phyloP scores from a whole-genome alignment of 2,329 filamentous ascomycete species.

The Fusarium nematophilum region DNA sequence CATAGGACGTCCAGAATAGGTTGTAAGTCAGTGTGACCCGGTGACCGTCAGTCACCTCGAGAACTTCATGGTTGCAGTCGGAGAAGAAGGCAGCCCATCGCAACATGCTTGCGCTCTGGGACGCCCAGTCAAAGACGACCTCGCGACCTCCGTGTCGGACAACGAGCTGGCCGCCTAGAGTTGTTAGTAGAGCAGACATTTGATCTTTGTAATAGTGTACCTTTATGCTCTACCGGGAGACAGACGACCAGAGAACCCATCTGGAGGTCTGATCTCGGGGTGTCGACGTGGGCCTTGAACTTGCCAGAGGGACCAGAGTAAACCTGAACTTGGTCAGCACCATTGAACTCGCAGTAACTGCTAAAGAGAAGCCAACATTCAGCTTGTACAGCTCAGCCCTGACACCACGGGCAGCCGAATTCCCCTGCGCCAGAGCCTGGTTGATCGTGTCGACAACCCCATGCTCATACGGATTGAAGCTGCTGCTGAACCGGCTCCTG shows the following conservation, averaged over 20 bases:
- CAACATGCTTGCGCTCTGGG: constrained; percentile 30
- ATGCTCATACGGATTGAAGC: constrained; percentile 62
- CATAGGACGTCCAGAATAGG: constrained; percentile 53
- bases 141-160: constrained; percentile 54
- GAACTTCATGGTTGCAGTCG: constrained; percentile 64
- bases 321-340: constrained; percentile 48
- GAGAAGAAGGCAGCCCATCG: constrained; percentile 65
- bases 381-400: constrained; percentile 68
- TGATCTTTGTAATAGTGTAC: neutral
- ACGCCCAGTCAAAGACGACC: constrained; percentile 55
- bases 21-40: constrained; percentile 68
- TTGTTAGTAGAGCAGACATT: neutral
- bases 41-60: constrained; percentile 61
- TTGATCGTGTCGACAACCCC: constrained; percentile 64
- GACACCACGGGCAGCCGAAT: constrained; percentile 47
- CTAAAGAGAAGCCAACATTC: constrained; percentile 55
- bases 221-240: constrained; percentile 50
- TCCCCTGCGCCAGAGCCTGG: constrained; percentile 55
- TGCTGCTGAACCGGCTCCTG: constrained; percentile 56
- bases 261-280: constrained; percentile 58
- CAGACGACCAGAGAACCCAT: constrained; percentile 67
- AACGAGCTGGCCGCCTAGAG: constrained; percentile 54
- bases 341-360: neutral
- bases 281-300: constrained; percentile 65
- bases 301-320: constrained; percentile 63